Evolutionary conservation across 192 early-diverging fungal species (phyloP).

Genomic region (Helicostylum pulchrum): DNA sequence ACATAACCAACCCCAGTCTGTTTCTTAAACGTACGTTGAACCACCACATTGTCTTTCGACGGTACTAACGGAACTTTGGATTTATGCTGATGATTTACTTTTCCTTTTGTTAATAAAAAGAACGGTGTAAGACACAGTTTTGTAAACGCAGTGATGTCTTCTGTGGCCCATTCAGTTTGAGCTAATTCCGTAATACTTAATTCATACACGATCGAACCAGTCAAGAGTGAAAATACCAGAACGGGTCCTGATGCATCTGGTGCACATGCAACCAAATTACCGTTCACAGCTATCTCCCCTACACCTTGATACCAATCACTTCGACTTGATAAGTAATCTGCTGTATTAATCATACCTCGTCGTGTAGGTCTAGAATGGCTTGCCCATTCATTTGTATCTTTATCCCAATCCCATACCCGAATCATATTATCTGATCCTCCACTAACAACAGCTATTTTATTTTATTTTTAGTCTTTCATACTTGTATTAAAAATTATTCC

Average conservation of each 20-base stretch:
- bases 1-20: slow-evolving; percentile 8
- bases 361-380: slow-evolving; percentile 31
- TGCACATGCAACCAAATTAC: slow-evolving; percentile 47
- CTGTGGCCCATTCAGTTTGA: slow-evolving; percentile 12
- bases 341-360: slow-evolving; percentile 40
- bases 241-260: slow-evolving; percentile 43
- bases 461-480: too few species aligned
- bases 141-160: neutral
- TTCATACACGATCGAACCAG: slow-evolving; percentile 51
- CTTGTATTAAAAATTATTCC: neutral
- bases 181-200: slow-evolving; percentile 21
- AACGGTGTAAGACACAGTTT: slow-evolving; percentile 25
- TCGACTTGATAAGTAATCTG: slow-evolving; percentile 27
- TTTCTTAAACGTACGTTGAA: neutral
- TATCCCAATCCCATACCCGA: slow-evolving; percentile 45
- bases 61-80: neutral
- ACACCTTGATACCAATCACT: slow-evolving; percentile 47
- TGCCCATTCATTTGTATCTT: neutral
- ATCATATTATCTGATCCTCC: slow-evolving; percentile 45
- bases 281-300: slow-evolving; percentile 43
- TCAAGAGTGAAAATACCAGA: slow-evolving; percentile 46
- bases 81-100: slow-evolving; percentile 5
- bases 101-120: slow-evolving; percentile 30
- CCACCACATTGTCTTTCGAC: neutral
- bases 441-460: slow-evolving; percentile 36